Base-by-base conservation (phyloP, 768 basidiomycete species). In the Lactifluus subvellereus region DNA sequence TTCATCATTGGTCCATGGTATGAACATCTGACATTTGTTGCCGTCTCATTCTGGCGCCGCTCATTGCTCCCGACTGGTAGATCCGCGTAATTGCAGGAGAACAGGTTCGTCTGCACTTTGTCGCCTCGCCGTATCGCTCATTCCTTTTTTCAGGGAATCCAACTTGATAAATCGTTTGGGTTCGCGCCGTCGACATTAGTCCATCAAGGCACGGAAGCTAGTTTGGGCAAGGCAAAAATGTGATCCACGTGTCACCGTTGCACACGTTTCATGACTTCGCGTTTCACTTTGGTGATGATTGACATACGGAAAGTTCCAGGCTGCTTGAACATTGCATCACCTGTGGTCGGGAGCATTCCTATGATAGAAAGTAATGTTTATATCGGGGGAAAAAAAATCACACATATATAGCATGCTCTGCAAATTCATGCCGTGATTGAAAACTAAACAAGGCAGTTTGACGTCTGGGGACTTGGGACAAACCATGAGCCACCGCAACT, bases 1-100 rank as follows among this genome's bases (percentile, higher is more conserved):
- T 94, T 30, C 91, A 94, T 74, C 91, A 94, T 71, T 94, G 89
- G 89, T 91, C 89, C 20, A 91, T 91, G 88, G 89, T 89, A 71
- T 67, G 81, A 18, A 68, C 14, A 22, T 32, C 18, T 60, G 45
- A 62, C 43, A 48, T 42, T 33, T 42, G 20, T 45, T 47, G 3
- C 7, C 14, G 14, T 47, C 27, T 10, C n/a, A 57, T 55, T 35
- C 66, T 43, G 54, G 60, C 45, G 49, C 68, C 57, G 48, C 47
- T 48, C 47, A 52, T 49, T 40, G 47, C 59, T 52, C n/a, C 9
- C 32, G 30, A 20, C 62, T 20, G 40, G 16, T 61, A 91, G 89
- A 80, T 94, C 58, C 87, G 91, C 56, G 87, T 91, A 16, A 87
- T 93, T 64, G 86, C 89, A 20, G 89, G 89, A 66, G 91, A 94